phyloP scores from a whole-genome alignment of 2,329 filamentous ascomycete genomes.

The Cryoendolithus antarcticus region DNA sequence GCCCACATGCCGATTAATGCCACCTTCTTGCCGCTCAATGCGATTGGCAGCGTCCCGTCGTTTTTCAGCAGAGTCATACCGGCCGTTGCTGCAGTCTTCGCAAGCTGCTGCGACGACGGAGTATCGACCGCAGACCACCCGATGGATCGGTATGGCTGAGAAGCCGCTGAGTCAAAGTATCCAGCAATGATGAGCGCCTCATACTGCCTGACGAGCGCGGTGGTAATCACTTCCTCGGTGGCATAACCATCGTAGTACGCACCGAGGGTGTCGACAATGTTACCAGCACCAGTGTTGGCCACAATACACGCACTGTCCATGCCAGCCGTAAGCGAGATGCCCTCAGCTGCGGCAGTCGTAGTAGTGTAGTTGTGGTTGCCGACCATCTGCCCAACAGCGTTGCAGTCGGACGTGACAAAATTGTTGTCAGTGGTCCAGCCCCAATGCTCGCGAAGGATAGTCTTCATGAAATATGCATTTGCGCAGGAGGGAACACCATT shows the following conservation, averaged over 20 bases:
- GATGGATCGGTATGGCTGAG: conserved; percentile 36
- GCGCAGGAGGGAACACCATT: conserved; percentile 51
- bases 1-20: conserved; percentile 45
- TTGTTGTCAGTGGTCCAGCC: conserved; percentile 42
- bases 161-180: conserved; percentile 38
- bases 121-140: conserved; percentile 42
- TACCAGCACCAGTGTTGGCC: conserved; percentile 22
- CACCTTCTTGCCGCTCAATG: conserved; percentile 22
- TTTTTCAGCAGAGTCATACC: conserved; percentile 38
- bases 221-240: conserved; percentile 33
- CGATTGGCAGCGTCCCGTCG: conserved; percentile 29
- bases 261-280: no score
- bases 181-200: conserved; percentile 39
- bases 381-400: conserved; percentile 46
- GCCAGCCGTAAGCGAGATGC: conserved; percentile 36
- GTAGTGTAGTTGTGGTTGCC: conserved; percentile 28
- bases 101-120: conserved; percentile 38
- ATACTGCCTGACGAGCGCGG: conserved; percentile 37
- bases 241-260: conserved; percentile 16
- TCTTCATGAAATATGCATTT: conserved; percentile 46
- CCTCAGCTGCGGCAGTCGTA: conserved; percentile 30
- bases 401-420: conserved; percentile 52
- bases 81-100: conserved; percentile 37
- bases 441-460: conserved; percentile 50
- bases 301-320: conserved; percentile 40